Evolutionary conservation across 2,329 filamentous ascomycete species (phyloP).

Genomic region (Acephala macrosclerotiorum): DNA sequence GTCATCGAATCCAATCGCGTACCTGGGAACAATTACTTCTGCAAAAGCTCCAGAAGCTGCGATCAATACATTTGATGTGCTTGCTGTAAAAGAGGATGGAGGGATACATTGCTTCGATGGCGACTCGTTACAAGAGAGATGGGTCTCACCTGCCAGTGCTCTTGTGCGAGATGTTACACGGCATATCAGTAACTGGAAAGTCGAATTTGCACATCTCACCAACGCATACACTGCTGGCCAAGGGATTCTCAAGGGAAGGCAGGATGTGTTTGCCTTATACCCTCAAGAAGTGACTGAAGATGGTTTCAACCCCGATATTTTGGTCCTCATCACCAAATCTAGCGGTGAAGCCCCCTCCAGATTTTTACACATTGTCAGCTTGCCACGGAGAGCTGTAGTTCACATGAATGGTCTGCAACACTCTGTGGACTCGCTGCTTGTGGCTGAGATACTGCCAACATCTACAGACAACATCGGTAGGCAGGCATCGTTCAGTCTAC

Average conservation of each 20-base stretch:
- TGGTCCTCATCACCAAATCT: slow-evolving; percentile 53
- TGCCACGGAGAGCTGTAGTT: slow-evolving; percentile 37
- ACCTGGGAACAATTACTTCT: slow-evolving; percentile 47
- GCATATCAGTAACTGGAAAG: slow-evolving; percentile 42
- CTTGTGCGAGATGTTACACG: slow-evolving; percentile 43
- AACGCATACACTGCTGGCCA: slow-evolving; percentile 43
- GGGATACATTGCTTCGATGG: slow-evolving; percentile 67
- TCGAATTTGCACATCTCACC: slow-evolving; percentile 44
- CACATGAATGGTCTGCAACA: slow-evolving; percentile 31
- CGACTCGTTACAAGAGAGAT: slow-evolving; percentile 58
- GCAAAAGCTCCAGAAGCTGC: slow-evolving; percentile 21
- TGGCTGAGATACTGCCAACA: slow-evolving; percentile 32
- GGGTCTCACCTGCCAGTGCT: slow-evolving; percentile 51
- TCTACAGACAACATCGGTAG: slow-evolving; percentile 15
- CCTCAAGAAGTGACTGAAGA: slow-evolving; percentile 54
- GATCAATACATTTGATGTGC: slow-evolving; percentile 47
- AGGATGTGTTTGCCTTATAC: slow-evolving; percentile 60
- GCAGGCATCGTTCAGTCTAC: slow-evolving; percentile 57
- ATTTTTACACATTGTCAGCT: slow-evolving; percentile 42
- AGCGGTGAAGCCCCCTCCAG: slow-evolving; percentile 22
- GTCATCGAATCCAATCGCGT: slow-evolving; percentile 50
- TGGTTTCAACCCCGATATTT: slow-evolving; percentile 57
- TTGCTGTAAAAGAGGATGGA: slow-evolving; percentile 67
- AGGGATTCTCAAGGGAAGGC: slow-evolving; percentile 56
- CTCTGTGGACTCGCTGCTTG: slow-evolving; percentile 42